These are phyloP conservation scores for Cercospora berteroae DNA, from an alignment of 2,329 filamentous ascomycete species.

Conservation along the genomic window DNA sequence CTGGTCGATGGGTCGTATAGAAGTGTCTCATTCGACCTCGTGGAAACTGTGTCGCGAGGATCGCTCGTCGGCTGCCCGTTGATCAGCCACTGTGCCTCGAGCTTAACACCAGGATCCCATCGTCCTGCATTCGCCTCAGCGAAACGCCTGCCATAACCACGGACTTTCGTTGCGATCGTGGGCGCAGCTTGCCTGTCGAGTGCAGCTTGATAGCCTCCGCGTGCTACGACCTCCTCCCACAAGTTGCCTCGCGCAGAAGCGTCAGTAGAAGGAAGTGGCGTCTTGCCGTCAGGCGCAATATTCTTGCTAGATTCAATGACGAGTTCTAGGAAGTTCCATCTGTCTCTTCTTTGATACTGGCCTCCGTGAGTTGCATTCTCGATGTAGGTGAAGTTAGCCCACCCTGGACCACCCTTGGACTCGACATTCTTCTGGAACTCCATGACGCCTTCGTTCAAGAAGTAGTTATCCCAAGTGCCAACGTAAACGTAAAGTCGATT, in stretches of 20 bases:
- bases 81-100: slow-evolving; percentile 39
- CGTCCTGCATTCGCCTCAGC: slow-evolving; percentile 32
- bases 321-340: slow-evolving; percentile 40
- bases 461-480: slow-evolving; percentile 39
- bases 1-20: not conserved
- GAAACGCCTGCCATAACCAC: not conserved
- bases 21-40: not conserved
- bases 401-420: slow-evolving; percentile 35
- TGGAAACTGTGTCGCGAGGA: not conserved
- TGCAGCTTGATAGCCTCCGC: slow-evolving; percentile 38
- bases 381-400: slow-evolving; percentile 41
- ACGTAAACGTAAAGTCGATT: slow-evolving; percentile 40
- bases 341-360: slow-evolving; percentile 35
- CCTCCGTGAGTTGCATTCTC: slow-evolving; percentile 37
- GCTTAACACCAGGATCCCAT: slow-evolving; percentile 41
- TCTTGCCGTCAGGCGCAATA: slow-evolving; percentile 36
- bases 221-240: slow-evolving; percentile 38
- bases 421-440: slow-evolving; percentile 39
- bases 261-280: slow-evolving; percentile 31
- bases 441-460: slow-evolving; percentile 39
- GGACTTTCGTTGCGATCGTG: not conserved
- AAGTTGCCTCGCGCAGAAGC: slow-evolving; percentile 34
- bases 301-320: slow-evolving; percentile 35
- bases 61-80: slow-evolving; percentile 26
- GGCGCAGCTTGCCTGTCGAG: slow-evolving; percentile 37